A percentile compares a stretch with the other conserved stretches of the same genome.
These are phyloP conservation scores for Verticillium alfalfae DNA, from an alignment of 2,329 filamentous ascomycete species.

Conservation along the genomic window DNA sequence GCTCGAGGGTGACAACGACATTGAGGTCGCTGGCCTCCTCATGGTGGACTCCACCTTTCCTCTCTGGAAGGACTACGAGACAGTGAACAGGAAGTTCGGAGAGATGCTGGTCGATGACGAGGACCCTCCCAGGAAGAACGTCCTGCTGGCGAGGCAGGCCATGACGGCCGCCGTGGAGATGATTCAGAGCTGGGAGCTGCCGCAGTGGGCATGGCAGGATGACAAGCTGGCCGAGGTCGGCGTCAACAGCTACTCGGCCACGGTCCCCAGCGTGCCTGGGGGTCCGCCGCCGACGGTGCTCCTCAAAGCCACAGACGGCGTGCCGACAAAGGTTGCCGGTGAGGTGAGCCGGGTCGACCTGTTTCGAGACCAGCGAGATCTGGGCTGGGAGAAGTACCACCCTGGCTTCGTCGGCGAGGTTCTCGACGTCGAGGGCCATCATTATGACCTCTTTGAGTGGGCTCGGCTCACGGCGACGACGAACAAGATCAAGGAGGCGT, in stretches of 20 bases:
- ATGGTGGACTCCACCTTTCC: slow-evolving; percentile 47
- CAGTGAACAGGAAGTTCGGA: slow-evolving; percentile 5
- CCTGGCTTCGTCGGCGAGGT: slow-evolving; percentile 36
- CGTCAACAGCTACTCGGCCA: not conserved
- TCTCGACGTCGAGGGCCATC: slow-evolving; percentile 44
- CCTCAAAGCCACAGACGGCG: slow-evolving; percentile 34
- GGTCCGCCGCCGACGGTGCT: slow-evolving; percentile 25
- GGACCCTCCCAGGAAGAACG: slow-evolving; percentile 26
- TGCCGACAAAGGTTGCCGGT: slow-evolving; percentile 24
- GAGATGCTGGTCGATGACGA: slow-evolving; percentile 9
- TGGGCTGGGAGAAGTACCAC: slow-evolving; percentile 46
- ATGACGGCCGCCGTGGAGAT: slow-evolving; percentile 36
- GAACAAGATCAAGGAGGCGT: slow-evolving; percentile 18
- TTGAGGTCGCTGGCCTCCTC: slow-evolving; percentile 43
- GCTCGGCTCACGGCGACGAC: slow-evolving; percentile 18
- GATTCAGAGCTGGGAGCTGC: slow-evolving; percentile 32
- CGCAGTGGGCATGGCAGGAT: slow-evolving; percentile 23
- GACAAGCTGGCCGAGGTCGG: not conserved
- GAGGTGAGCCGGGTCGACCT: slow-evolving; percentile 32
- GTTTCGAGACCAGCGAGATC: slow-evolving; percentile 29
- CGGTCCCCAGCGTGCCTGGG: not conserved
- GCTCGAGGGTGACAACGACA: slow-evolving; percentile 18
- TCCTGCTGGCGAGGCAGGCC: slow-evolving; percentile 27
- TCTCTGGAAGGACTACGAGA: slow-evolving; percentile 4
- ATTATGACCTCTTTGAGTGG: slow-evolving; percentile 40